These are phyloP conservation scores for Fusarium fracticaudum DNA, from an alignment of 2,329 filamentous ascomycete genomes.

Conservation along the genomic window DNA sequence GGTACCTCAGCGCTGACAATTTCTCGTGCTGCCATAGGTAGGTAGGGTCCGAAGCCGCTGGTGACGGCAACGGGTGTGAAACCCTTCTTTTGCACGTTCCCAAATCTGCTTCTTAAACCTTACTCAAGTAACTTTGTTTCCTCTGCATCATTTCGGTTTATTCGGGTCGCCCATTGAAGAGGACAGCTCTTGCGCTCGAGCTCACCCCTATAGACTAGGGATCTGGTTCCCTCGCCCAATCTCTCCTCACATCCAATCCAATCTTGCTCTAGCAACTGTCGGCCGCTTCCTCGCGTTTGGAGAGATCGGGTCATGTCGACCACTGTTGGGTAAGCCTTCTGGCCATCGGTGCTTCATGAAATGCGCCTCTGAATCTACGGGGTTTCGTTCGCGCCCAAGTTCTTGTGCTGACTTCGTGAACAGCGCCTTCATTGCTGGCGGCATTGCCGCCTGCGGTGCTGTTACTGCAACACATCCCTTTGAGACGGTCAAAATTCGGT, in stretches of 20 bases:
- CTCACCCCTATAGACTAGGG: slow-evolving; percentile 21
- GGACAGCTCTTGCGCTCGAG: slow-evolving; percentile 31
- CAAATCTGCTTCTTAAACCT: slow-evolving; percentile 11
- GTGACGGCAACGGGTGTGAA: slow-evolving; percentile 28
- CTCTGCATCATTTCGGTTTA: not conserved
- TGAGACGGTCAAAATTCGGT: slow-evolving; percentile 99
- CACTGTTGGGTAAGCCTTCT: slow-evolving; percentile 49
- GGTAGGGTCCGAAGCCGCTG: slow-evolving; percentile 45
- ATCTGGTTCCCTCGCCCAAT: slow-evolving; percentile 2
- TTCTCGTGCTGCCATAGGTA: slow-evolving; percentile 42
- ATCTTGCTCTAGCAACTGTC: not conserved
- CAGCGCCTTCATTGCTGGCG: slow-evolving; percentile 92
- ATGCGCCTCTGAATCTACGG: not conserved
- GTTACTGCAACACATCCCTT: slow-evolving; percentile 98
- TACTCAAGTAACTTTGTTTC: slow-evolving; percentile 3
- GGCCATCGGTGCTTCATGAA: not conserved
- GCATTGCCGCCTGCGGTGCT: slow-evolving; percentile 95
- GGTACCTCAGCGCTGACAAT: slow-evolving; percentile 41
- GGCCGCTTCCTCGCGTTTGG: slow-evolving; percentile 26
- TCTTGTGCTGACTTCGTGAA: slow-evolving; percentile 8
- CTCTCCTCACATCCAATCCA: not conserved
- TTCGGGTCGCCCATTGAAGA: slow-evolving; percentile 18
- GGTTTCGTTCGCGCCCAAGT: not conserved
- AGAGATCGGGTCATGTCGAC: slow-evolving; percentile 43
- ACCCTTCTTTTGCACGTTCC: slow-evolving; percentile 34